Evolutionary conservation across 2,329 filamentous ascomycete species (phyloP), one percentile per base, ranked within the genome.

Genomic region (Ceratocystis eucalypticola): DNA sequence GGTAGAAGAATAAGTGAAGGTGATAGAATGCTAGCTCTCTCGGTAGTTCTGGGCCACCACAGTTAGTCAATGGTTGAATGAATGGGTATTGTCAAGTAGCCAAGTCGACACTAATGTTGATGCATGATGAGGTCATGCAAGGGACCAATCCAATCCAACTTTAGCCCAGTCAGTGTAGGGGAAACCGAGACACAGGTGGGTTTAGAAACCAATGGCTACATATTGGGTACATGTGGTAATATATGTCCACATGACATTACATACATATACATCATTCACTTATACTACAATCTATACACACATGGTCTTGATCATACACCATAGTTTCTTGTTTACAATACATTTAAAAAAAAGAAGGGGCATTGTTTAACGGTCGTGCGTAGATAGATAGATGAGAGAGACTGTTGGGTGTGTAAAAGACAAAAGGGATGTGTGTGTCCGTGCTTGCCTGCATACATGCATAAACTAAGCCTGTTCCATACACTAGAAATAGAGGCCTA

Each of bases 311-410:
- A 41, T 41, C 37, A 41, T 15, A 41, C 37, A 41, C 37, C 37
- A 41, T 41, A 41, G 37, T 41, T 41, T 41, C 37, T 41, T 41
- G 37, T 41, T 41, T 41, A 41, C 37, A 37, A 61, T 61, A 61
- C 15, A 61, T 22, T 6, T 8, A 30, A 62, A 62, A 62, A 62
- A 48, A 45, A 46, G 20, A 25, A n/a, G 8, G 46, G 25, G 46
- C 44, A 15, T 28, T 62, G 37, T 62, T 46, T 62, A 30, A 59
- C 30, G 30, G 28, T 59, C 55, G 55, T 59, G 25, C 55, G 55
- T 59, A 37, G 55, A 59, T 59, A 37, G 55, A 59, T 59, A 37
- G 28, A 59, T 59, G 55, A 33, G 30, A 33, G 15, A 41, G 37
- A 41, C 37, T 41, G 37, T 59, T 20, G 28, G 17, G 48, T 28